Percentiles rank a stretch among this genome's conserved stretches.
Conservation (phyloP, 805 yeast species). For the Groenewaldozyma tartarivorans region DNA sequence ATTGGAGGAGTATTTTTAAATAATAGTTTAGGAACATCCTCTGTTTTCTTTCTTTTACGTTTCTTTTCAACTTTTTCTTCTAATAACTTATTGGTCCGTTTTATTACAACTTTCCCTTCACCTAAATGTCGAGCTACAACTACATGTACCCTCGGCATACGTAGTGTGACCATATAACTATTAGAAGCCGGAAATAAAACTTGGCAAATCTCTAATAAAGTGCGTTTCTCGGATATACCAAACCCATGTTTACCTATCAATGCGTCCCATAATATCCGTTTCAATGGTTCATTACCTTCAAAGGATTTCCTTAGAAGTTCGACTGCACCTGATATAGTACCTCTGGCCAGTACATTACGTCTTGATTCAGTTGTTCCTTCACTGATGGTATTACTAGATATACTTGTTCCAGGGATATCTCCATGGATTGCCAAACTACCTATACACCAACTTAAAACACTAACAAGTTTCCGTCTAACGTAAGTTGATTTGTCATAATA, state of each 20-base stretch:
- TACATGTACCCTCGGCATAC: slow-evolving; percentile 59
- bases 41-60: neutral
- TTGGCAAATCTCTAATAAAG: slow-evolving; percentile 53
- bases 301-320: slow-evolving; percentile 54
- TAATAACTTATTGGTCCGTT: slow-evolving; percentile 14
- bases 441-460: slow-evolving; percentile 40
- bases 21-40: too few relatives aligned
- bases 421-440: slow-evolving; percentile 63
- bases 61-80: neutral
- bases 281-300: slow-evolving; percentile 35
- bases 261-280: slow-evolving; percentile 55
- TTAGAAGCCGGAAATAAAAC: slow-evolving; percentile 57
- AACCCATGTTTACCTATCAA: slow-evolving; percentile 39
- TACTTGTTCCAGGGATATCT: slow-evolving; percentile 14
- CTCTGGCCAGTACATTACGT: slow-evolving; percentile 57
- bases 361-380: slow-evolving; percentile 42
- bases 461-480: slow-evolving; percentile 42
- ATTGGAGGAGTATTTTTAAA: too few relatives aligned
- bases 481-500: slow-evolving; percentile 47
- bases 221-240: slow-evolving; percentile 50
- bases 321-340: slow-evolving; percentile 54
- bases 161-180: slow-evolving; percentile 49
- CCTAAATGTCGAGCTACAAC: slow-evolving; percentile 51
- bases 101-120: slow-evolving; percentile 46
- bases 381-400: neutral